Base-by-base conservation (phyloP, 2,329 filamentous ascomycete species). In the Sarocladium oryzae region DNA sequence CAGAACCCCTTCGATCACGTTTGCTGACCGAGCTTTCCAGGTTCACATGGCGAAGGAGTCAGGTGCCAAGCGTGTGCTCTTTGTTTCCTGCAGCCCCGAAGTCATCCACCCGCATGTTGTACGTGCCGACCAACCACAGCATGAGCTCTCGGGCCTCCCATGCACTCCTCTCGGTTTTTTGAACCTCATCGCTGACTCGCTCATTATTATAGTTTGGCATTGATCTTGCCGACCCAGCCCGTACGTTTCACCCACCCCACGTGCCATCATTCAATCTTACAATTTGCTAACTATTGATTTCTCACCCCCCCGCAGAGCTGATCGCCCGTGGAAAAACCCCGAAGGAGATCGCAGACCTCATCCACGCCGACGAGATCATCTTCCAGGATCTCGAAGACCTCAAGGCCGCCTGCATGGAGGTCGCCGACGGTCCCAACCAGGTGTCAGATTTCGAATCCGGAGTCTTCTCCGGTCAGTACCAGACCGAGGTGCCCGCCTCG, bases 41-140 rank as follows among this genome's bases (percentile, higher is more conserved):
- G 63, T 69, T 7, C 61, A 63, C 54, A 95, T 96, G 90, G 89
- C 88, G 11, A 78, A 85, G 49, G 90, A 96, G 70, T 85, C 86
- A 10, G 88, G 87, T 20, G 91, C 91, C 1, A 83, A 79, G 58
- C 88, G 86, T 64, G 86, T 96, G 49, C 85, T 90, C 60, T 88
- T 96, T 60, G 86, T 85, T 49, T 88, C 83, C 49, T 95, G 89
- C 66, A 82, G 87, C 6, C 91, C 91, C 2, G 85, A 85, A 9
- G 89, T 95, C 66, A 89, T 82, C 11, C 82, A 95, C 64, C 86
- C 89, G 2, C 91, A 96, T 63, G 89, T 96, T 59, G 93, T 93
- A 69, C 85, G 69, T 65, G 10, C 8, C 32, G 8, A 11, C 20
- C 6, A 37, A n/a, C 13, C 20, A 26, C 18, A 5, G 7, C 24